phyloP scores from a whole-genome alignment of 2,329 filamentous ascomycete genomes.

The Aspergillus amoenus region DNA sequence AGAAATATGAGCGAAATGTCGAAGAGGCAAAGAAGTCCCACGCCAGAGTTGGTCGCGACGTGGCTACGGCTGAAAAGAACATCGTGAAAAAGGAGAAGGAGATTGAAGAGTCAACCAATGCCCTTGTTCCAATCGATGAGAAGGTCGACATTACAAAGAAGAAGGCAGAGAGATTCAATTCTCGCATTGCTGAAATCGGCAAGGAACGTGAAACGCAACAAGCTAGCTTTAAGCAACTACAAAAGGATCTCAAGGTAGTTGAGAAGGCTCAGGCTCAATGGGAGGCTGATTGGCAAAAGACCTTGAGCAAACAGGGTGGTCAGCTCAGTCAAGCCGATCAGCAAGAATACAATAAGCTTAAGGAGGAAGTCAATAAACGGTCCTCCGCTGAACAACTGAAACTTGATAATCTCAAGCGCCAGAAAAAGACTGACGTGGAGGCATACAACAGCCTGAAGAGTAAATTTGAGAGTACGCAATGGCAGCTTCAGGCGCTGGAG shows the following conservation, averaged over 20 bases:
- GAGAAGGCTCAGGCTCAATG: conserved; percentile 87
- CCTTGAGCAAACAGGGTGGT: conserved; percentile 80
- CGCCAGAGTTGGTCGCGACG: conserved; percentile 70
- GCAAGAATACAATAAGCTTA: conserved; percentile 83
- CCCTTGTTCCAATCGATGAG: conserved; percentile 84
- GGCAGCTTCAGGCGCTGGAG: conserved; percentile 70
- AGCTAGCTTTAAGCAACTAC: conserved; percentile 67
- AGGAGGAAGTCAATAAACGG: conserved; percentile 79
- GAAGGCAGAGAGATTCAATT: conserved; percentile 67
- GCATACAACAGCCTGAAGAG: conserved; percentile 86
- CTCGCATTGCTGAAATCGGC: conserved; percentile 66
- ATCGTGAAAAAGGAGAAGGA: conserved; percentile 85
- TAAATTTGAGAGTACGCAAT: conserved; percentile 77
- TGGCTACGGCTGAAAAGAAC: conserved; percentile 76
- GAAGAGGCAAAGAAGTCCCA: conserved; percentile 85
- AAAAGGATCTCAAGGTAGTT: conserved; percentile 79
- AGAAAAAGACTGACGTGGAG: conserved; percentile 87
- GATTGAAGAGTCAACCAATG: conserved; percentile 82
- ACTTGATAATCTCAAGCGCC: conserved; percentile 80
- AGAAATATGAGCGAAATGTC: conserved; percentile 76
- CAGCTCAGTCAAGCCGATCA: conserved; percentile 83
- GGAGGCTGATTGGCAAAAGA: conserved; percentile 81
- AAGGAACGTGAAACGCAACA: conserved; percentile 76
- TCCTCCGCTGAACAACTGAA: conserved; percentile 78
- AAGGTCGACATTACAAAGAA: conserved; percentile 78